These are phyloP conservation scores for Lactifluus pinguis DNA, from an alignment of 768 basidiomycete species.

Conservation along the genomic window DNA sequence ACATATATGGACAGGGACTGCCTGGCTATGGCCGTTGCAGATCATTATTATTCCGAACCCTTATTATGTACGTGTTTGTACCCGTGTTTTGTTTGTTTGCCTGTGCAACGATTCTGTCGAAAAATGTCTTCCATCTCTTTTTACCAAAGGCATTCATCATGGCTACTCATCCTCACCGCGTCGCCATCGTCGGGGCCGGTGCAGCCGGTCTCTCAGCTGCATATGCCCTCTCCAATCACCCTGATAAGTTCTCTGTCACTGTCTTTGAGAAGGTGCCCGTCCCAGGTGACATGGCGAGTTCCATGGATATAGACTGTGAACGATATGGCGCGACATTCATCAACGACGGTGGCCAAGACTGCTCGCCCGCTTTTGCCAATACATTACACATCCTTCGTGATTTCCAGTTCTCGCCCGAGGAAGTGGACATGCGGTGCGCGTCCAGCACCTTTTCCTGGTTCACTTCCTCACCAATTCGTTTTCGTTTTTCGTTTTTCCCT, in stretches of 20 bases:
- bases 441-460: background rate
- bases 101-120: slow-evolving; percentile 1
- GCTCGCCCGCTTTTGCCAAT: slow-evolving; percentile 30
- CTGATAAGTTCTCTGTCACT: slow-evolving; percentile 26
- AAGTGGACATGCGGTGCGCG: slow-evolving; percentile 29
- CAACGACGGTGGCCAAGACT: slow-evolving; percentile 31
- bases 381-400: slow-evolving; percentile 29
- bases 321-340: slow-evolving; percentile 29
- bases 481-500: too few species aligned
- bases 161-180: background rate
- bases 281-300: slow-evolving; percentile 30
- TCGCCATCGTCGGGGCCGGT: slow-evolving; percentile 11
- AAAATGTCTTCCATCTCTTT: slow-evolving; percentile 13
- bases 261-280: slow-evolving; percentile 27
- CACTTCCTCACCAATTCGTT: background rate
- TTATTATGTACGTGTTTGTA: slow-evolving; percentile 9
- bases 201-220: slow-evolving; percentile 29
- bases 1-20: background rate
- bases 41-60: slow-evolving; percentile 8
- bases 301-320: slow-evolving; percentile 25
- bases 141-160: background rate
- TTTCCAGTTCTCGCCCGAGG: slow-evolving; percentile 27
- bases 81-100: slow-evolving; percentile 7
- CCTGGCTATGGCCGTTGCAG: background rate
- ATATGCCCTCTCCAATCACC: slow-evolving; percentile 27